Evolutionary conservation across 2,329 filamentous ascomycete species (phyloP), one percentile per base, ranked within the genome.

Genomic region (Botrytis cinerea): DNA sequence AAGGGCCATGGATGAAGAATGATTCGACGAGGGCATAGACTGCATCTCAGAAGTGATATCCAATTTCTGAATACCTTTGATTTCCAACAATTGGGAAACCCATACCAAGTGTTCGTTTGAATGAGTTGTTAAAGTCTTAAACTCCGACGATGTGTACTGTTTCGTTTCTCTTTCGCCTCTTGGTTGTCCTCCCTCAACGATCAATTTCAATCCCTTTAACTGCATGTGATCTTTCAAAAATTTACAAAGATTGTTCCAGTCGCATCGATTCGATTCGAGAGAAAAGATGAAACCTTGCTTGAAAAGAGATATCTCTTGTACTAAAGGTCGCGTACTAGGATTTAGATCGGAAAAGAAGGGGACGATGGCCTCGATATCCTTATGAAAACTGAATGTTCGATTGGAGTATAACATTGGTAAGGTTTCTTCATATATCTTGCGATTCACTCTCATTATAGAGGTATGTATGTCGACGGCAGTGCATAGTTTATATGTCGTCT

Each of bases 281-380:
- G 84, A 84, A 69, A 86, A 84, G 10, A 87, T 82, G 43, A 88
- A 82, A 0, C 86, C 85, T 76, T 86, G 84, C 78, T 91, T 91
- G 38, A 87, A 86, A 32, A 91, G 77, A 20, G 84, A 83, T 18
- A 91, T 81, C 51, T 84, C 83, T 45, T 83, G 82, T 74, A 91
- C 81, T 64, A 86, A 82, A 16, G 80, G 79, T 48, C 86, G 83
- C 2, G 86, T 85, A 28, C 80, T 77, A 1, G 85, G 83, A 3
- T 86, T 87, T 48, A 90, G 83, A 78, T 91, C 88, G 46, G 83
- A 82, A 57, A 91, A 82, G 78, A 91, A 91, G 0, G 89, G 88
- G 1, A 86, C 84, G 9, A 89, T 84, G 25, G 89, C 87, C 80
- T 91, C 89, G 75, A 91, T 83, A 80, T 88, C 84, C 66, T 84